Base-by-base conservation (phyloP, 2,329 filamentous ascomycete species). In the Verticillium klebahnii region DNA sequence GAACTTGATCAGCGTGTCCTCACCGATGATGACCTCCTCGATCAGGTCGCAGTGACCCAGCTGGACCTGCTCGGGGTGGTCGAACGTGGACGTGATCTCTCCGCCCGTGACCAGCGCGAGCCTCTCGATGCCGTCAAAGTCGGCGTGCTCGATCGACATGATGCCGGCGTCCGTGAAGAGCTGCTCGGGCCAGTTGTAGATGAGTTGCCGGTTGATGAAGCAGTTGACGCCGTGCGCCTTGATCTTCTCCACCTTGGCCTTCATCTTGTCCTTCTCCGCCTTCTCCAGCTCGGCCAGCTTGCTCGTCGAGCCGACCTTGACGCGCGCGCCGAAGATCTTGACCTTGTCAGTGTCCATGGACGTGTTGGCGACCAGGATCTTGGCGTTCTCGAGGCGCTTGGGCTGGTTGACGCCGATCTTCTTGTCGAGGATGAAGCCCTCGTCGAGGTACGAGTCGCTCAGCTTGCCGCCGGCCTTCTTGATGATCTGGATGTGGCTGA, bases 151-250 rank as follows among this genome's bases (percentile, higher is more conserved):
- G 69, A 99, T 99, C 32, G 93, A 97, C 83, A 96, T 91, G 78
- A 99, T 98, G 65, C 95, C 95, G 8, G 93, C 94, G 75, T 99
- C 95, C 39, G 94, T 93, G 73, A 99, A 99, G 56, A 99, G 89
- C 80, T 99, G 95, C 79, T 99, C 95, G 6, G 95, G 95, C 95
- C 95, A 99, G 84, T 99, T 99, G 85, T 99, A 99, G 80, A 99
- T 99, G 66, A 99, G 87, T 77, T 99, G 95, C 69, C 95, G 85
- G 85, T 99, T 99, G 78, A 99, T 97, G 78, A 99, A 99, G 84
- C 95, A 98, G 85, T 99, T 99, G 81, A 99, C 97, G 63, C 95
- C 95, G 73, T 99, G 95, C 56, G 92, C 86, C 86, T 98, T 99
- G 82, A 99, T 99, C 78, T 92, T 94, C 66, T 99, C 95, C 56